Base-by-base conservation (phyloP, 192 early-diverging fungal species). In the Phlyctochytrium arcticum region DNA sequence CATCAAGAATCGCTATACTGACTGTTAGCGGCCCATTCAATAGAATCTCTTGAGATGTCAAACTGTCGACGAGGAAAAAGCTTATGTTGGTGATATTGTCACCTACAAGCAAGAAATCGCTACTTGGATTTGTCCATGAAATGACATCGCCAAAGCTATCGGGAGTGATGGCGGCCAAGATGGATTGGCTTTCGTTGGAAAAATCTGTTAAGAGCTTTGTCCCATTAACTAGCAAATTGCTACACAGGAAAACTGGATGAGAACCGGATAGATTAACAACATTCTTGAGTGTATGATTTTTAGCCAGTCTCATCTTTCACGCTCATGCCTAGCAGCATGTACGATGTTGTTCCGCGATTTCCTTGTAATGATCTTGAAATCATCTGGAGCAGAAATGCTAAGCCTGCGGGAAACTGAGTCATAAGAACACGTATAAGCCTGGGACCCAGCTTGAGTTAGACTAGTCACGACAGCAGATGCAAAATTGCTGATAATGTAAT, bases 401-500 rank as follows among this genome's bases (percentile, higher is more conserved):
- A 65, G 34, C 53, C 54, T 17, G 7, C 44, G n/a, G n/a, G 54
- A 37, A 32, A 65, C 33, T 44, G 35, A 10, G 29, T 42, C 29
- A 42, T 56, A 65, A 39, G 27, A 32, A 5, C 7, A 10, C 6
- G 36, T 26, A 24, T 65, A 65, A 19, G 63, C 10, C 31, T 57
- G 53, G 21, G 63, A 27, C 12, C 63, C n/a, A n/a, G n/a, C n/a
- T n/a, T n/a, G n/a, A n/a, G n/a, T n/a, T n/a, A n/a, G n/a, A n/a
- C n/a, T n/a, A 50, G 10, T 7, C 39, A 24, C 27, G 17, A 65
- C 23, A 15, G 63, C 63, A 21, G 33, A 15, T 7, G 63, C 37
- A 47, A 65, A 65, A 33, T 65, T 47, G 4, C 37, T 49, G 10
- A 65, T 33, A n/a, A 54, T 44, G 44, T 65, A 65, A 21, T 47